Evolutionary conservation across 2,329 filamentous ascomycete genomes (phyloP).

Genomic region (Sclerotinia glacialis): DNA sequence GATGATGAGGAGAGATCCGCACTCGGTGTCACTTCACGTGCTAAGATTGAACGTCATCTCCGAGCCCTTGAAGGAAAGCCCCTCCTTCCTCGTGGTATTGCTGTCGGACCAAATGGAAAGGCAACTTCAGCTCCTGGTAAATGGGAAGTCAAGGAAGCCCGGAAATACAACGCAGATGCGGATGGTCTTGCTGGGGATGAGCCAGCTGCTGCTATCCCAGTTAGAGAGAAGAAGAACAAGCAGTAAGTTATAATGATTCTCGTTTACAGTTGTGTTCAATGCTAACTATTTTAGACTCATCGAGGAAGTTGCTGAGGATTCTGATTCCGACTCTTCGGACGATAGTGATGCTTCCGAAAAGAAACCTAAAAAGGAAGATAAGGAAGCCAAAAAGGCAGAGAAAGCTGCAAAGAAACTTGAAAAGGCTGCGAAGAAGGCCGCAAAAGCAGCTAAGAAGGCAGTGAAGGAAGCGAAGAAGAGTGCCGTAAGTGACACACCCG

Average conservation of each 20-base stretch:
- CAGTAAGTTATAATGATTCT: slow-evolving; percentile 34
- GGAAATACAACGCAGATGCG: slow-evolving; percentile 92
- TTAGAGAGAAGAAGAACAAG: slow-evolving; percentile 53
- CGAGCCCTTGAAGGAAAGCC: slow-evolving; percentile 87
- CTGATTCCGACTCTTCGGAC: slow-evolving; percentile 18
- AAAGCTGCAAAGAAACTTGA: slow-evolving; percentile 30
- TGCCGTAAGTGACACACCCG: slow-evolving; percentile 47
- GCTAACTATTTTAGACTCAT: slow-evolving; percentile 31
- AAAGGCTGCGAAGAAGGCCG: slow-evolving; percentile 33
- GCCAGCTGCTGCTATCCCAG: slow-evolving; percentile 45
- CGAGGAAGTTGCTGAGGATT: slow-evolving; percentile 40
- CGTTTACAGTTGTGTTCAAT: slow-evolving; percentile 21
- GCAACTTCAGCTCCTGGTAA: slow-evolving; percentile 63
- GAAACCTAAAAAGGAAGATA: slow-evolving; percentile 39
- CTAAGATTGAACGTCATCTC: slow-evolving; percentile 73
- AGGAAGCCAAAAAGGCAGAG: slow-evolving; percentile 41
- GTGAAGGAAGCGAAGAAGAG: slow-evolving; percentile 55
- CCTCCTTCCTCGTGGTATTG: slow-evolving; percentile 69
- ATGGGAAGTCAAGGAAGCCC: slow-evolving; percentile 87
- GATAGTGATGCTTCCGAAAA: slow-evolving; percentile 22
- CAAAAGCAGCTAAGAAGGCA: slow-evolving; percentile 39
- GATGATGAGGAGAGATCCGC: slow-evolving; percentile 88
- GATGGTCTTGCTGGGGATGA: slow-evolving; percentile 76
- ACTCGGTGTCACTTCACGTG: slow-evolving; percentile 69
- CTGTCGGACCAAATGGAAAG: slow-evolving; percentile 72